Evolutionary conservation across 371 early-diverging fungal species (phyloP), one percentile per base, ranked within the genome.

Genomic region (Apophysomyces trapeziformis): DNA sequence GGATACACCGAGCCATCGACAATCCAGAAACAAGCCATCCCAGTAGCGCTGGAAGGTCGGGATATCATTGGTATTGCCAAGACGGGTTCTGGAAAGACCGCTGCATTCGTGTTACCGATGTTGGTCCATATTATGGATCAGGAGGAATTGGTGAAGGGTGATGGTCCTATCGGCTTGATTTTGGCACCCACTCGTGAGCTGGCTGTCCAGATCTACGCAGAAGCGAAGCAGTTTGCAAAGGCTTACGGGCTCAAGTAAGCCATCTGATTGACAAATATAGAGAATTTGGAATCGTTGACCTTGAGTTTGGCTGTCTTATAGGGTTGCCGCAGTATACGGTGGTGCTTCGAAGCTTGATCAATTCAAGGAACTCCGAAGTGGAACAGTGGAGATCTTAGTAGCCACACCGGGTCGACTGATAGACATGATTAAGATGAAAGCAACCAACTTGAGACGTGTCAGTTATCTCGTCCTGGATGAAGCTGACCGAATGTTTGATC

Each of bases 351-450:
- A 95, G 69, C 84, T 87, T 68, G 92, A 93, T 32, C 97, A 99
- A 72, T 93, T 93, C 75, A 92, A 92, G 71, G 91, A 92, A 26
- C 76, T 99, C 14, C 86, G 92, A 14, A 79, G 86, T 13, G 92
- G 93, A 56, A 91, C 90, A 0, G 89, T 91, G 8, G 96, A 97
- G 66, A 93, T 98, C 57, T 64, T 96, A 14, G 92, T 98, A 2
- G 96, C 95, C 1, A 96, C 97, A 1, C 99, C 99, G 43, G 99
- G 99, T 43, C 85, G 99, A 60, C 78, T 99, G 62, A 95, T 97
- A 75, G 99, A 99, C 73, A 89, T 99, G 91, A 85, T 97, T 61
- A 90, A 93, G 61, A 89, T 92, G 77, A 89, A 90, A 61, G 93
- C 90, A 38, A 90, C 95, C n/a, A 96, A 93, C 70, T 81, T 98